Evolutionary conservation across 108 stramenopile species (phyloP), one percentile per base, ranked within the genome.

Genomic region (Cyclostephanos tholiformis): DNA sequence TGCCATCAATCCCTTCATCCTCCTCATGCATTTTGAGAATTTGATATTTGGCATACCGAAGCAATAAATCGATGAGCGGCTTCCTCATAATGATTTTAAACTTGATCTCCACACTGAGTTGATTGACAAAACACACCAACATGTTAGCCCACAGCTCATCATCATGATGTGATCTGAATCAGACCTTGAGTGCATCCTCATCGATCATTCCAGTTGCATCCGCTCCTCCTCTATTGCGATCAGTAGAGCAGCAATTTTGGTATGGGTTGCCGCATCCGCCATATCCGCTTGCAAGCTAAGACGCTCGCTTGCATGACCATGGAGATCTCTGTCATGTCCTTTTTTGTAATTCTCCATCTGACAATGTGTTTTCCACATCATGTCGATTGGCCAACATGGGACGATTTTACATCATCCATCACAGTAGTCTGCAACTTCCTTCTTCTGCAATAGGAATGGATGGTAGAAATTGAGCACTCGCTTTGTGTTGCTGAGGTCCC

Each of bases 391-490:
- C 44, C 83, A 49, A 19, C 86, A 86, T 50, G 91, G 86, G 7
- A 78, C 60, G 49, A 89, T 63, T 56, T 82, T 86, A 14, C n/a
- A n/a, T n/a, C 71, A 61, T 13, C 50, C 85, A 38, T 89, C 67
- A 85, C 86, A n/a, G n/a, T n/a, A 91, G 72, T 91, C 91, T 32
- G 76, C 75, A 75, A 76, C 71, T 51, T 86, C 87, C 7, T 84
- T 86, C 79, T 91, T 91, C 49, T 89, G 73, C n/a, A 86, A 74
- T 74, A 91, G 79, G 65, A 91, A 91, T 66, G 88, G 87, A 23
- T 84, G 76, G 79, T 91, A 91, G 29, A 85, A 84, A 41, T 73
- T 75, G 38, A 91, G 63, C 20, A 82, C 84, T 19, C 84, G 80
- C 57, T 74, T 78, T 30, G 88, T 81, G 46, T 84, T 79, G 12